These are phyloP conservation scores for Sistotremastrum suecicum DNA, from an alignment of 768 basidiomycete species.

Conservation along the genomic window DNA sequence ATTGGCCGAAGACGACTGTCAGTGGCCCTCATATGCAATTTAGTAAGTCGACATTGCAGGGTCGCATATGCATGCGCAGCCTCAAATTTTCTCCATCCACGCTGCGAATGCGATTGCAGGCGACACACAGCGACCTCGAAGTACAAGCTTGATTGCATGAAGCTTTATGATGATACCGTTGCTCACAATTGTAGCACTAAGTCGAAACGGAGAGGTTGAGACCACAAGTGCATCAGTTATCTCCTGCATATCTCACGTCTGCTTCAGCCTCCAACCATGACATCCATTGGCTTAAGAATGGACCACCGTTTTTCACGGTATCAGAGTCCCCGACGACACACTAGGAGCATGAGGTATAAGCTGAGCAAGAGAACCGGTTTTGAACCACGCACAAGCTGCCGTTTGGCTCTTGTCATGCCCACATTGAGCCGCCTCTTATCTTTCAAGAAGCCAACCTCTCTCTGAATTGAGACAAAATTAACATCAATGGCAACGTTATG, in stretches of 20 bases:
- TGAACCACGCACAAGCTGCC: slow-evolving; percentile 59
- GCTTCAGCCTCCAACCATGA: slow-evolving; percentile 81
- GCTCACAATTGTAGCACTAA: too few relatives aligned
- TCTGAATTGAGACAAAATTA: slow-evolving; percentile 21
- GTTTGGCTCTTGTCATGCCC: slow-evolving; percentile 83
- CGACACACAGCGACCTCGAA: too few relatives aligned
- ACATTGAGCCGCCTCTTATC: slow-evolving; percentile 89
- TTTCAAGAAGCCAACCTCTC: slow-evolving; percentile 89
- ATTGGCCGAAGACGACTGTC: too few relatives aligned
- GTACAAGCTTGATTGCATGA: too few relatives aligned
- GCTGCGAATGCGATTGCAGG: too few relatives aligned
- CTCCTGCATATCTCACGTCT: slow-evolving; percentile 76
- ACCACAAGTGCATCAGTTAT: not conserved
- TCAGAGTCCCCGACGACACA: slow-evolving; percentile 90
- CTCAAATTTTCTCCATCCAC: too few relatives aligned
- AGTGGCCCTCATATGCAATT: too few relatives aligned
- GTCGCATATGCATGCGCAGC: too few relatives aligned
- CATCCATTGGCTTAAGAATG: slow-evolving; percentile 83
- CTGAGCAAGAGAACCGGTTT: not conserved
- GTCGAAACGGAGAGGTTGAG: too few relatives aligned
- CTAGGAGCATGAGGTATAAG: slow-evolving; percentile 22
- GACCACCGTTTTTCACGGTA: slow-evolving; percentile 73
- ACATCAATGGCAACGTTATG: slow-evolving; percentile 3
- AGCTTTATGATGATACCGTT: too few relatives aligned
- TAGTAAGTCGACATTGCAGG: too few relatives aligned